Percentiles rank a stretch among this genome's conserved stretches.
These are phyloP conservation scores for Haematococcus lacustris DNA, from an alignment of 139 green algal genomes.

Conservation along the genomic window DNA sequence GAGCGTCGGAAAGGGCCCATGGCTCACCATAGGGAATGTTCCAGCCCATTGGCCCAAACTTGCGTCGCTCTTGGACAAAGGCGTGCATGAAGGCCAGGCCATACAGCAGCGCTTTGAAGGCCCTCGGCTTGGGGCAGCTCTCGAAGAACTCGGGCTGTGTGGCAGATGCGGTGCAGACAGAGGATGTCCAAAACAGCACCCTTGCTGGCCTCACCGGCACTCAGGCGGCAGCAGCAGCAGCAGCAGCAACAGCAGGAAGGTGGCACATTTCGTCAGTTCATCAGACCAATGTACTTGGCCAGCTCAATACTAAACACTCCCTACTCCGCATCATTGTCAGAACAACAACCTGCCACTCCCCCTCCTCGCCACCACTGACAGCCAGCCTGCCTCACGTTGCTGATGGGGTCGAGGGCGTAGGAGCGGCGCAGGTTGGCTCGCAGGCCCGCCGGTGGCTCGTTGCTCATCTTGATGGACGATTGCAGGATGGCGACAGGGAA, in stretches of 20 bases:
- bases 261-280: too few species aligned
- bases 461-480: conserved; percentile 67
- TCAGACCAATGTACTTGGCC: too few species aligned
- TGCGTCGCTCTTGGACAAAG: conserved; percentile 61
- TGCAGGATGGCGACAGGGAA: conserved; percentile 67
- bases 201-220: too few species aligned
- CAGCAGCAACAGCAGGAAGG: too few species aligned
- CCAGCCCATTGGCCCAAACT: conserved; percentile 71
- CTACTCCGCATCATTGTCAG: too few species aligned
- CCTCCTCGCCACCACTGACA: too few species aligned
- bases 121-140: conserved; percentile 26
- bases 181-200: too few species aligned
- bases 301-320: too few species aligned
- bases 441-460: conserved; percentile 62
- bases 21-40: conserved; percentile 65
- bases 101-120: conserved; percentile 66
- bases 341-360: too few species aligned
- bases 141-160: conserved; percentile 19
- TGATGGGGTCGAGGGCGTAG: conserved; percentile 31
- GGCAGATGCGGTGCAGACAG: too few species aligned
- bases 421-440: conserved; percentile 56
- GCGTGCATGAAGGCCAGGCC: conserved; percentile 61
- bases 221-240: too few species aligned
- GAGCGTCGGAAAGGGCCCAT: not conserved
- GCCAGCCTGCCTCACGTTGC: conserved; percentile 29